A percentile compares a stretch with the other conserved stretches of the same genome.
Evolutionary conservation across 2,329 filamentous ascomycete genomes (phyloP).

Genomic region (Monosporascus sp.): DNA sequence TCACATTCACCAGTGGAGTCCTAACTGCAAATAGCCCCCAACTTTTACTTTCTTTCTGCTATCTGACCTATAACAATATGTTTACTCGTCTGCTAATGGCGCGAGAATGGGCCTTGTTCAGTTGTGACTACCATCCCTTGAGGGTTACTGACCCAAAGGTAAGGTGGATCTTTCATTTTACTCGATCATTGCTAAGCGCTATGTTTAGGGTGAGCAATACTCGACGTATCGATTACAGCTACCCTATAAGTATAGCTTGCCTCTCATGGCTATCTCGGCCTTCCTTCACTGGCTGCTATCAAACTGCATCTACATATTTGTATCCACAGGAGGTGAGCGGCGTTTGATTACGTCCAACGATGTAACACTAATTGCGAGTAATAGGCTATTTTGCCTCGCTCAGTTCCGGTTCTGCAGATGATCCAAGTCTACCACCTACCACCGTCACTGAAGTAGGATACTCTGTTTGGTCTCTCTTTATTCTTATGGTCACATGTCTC

Average conservation of each 20-base stretch:
- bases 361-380: not conserved
- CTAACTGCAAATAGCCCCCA: conserved; percentile 34
- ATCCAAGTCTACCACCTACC: conserved; percentile 8
- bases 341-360: not conserved
- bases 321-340: conserved; percentile 17
- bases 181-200: not conserved
- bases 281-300: conserved; percentile 39
- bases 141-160: conserved; percentile 29
- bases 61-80: conserved; percentile 34
- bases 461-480: conserved; percentile 7
- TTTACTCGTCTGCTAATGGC: conserved; percentile 37
- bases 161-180: not conserved
- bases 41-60: conserved; percentile 33
- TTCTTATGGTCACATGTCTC: conserved; percentile 6
- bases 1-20: conserved; percentile 9
- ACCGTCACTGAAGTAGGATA: conserved; percentile 10
- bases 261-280: conserved; percentile 28
- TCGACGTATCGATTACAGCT: conserved; percentile 34
- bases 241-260: conserved; percentile 35
- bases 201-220: conserved; percentile 23
- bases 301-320: conserved; percentile 31
- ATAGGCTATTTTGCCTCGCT: not conserved
- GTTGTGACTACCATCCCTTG: conserved; percentile 21
- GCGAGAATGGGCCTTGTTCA: conserved; percentile 36
- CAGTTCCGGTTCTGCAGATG: not conserved